Evolutionary conservation across 2,329 filamentous ascomycete genomes (phyloP).

Genomic region (Elsinoe batatas): DNA sequence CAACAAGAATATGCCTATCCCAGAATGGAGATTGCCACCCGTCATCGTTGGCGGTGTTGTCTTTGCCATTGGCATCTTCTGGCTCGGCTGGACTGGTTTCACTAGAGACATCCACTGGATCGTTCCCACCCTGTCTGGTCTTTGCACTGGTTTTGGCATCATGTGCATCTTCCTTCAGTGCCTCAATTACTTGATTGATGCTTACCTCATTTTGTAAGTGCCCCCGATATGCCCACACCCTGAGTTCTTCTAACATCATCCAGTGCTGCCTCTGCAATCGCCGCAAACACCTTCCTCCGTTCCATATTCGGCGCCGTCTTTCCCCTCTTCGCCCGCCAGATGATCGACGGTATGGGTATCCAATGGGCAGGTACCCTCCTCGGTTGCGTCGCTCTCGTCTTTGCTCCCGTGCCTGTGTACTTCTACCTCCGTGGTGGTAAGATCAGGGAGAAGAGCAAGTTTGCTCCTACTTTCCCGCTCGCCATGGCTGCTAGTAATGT

Average conservation of each 20-base stretch:
- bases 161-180: conserved; percentile 48
- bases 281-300: conserved; percentile 46
- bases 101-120: conserved; percentile 31
- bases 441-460: conserved; percentile 34
- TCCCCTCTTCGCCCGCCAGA: conserved; percentile 45
- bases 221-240: not conserved
- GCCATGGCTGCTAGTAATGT: conserved; percentile 10
- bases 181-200: conserved; percentile 51
- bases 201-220: conserved; percentile 44
- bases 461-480: conserved; percentile 29
- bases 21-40: conserved; percentile 49
- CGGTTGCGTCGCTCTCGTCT: conserved; percentile 33
- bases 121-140: conserved; percentile 32
- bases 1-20: conserved; percentile 43
- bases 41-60: conserved; percentile 42
- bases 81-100: conserved; percentile 27
- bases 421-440: conserved; percentile 37
- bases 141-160: conserved; percentile 49
- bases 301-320: conserved; percentile 42
- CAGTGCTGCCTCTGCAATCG: conserved; percentile 45
- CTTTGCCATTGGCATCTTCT: conserved; percentile 26
- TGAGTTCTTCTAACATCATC: conserved; percentile 28
- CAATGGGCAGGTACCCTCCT: conserved; percentile 38
- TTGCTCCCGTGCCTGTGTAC: conserved; percentile 36
- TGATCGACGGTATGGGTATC: conserved; percentile 44